These are phyloP conservation scores for Prunus kanzakura DNA, from an alignment of 306 rosid species.

Conservation along the genomic window DNA sequence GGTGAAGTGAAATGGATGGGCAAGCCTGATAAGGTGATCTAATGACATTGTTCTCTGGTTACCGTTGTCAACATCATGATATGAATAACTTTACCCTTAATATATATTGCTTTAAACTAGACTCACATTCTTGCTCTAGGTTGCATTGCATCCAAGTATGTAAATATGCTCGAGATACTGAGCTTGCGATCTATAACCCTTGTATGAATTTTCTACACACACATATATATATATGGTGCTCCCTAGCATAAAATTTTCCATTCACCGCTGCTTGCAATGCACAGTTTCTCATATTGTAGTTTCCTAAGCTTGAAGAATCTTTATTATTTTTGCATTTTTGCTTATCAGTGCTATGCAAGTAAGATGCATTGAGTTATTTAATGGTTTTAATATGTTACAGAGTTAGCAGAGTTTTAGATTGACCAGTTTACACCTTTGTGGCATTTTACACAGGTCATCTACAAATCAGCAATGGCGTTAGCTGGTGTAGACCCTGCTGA, in stretches of 20 bases:
- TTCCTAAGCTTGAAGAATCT: background rate
- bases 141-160: background rate
- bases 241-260: background rate
- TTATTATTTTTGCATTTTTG: conserved; percentile 10
- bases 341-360: background rate
- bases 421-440: background rate
- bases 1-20: conserved; percentile 99
- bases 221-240: background rate
- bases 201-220: background rate
- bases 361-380: background rate
- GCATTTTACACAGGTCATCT: conserved; percentile 55
- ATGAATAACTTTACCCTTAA: background rate
- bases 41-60: background rate
- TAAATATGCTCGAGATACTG: background rate
- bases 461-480: conserved; percentile 72
- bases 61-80: conserved; percentile 9
- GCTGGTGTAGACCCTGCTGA: conserved; percentile 62
- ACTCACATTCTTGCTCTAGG: background rate
- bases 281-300: too few species aligned
- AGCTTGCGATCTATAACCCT: background rate
- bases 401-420: background rate
- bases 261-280: too few species aligned
- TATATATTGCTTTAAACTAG: background rate
- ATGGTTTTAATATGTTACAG: background rate
- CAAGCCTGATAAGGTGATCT: conserved; percentile 80